Conservation (phyloP, 2,329 filamentous ascomycete genomes). For the Hymenotorrendiella dingleyae region DNA sequence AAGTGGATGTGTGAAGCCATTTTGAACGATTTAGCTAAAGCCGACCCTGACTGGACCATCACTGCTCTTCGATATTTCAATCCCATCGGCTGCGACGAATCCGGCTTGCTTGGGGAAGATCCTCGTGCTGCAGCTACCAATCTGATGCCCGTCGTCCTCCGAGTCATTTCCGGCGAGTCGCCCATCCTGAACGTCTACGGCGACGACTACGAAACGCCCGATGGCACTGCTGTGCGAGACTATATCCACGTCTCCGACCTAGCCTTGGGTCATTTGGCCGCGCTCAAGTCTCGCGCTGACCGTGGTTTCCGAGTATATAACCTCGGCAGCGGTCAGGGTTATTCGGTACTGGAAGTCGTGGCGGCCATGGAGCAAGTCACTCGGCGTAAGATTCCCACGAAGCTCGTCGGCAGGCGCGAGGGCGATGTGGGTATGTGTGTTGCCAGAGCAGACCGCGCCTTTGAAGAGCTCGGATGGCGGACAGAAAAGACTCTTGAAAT, state of each 20-base stretch:
- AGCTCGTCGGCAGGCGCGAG: conserved; percentile 33
- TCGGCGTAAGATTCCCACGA: conserved; percentile 33
- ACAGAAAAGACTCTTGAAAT: conserved; percentile 24
- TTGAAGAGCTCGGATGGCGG: conserved; percentile 39
- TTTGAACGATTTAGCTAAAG: conserved; percentile 52
- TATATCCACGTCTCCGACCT: conserved; percentile 64
- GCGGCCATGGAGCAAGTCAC: conserved; percentile 35
- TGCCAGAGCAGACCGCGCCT: conserved; percentile 36
- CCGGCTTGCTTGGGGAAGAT: conserved; percentile 58
- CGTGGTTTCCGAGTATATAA: conserved; percentile 40
- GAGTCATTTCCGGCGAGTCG: conserved; percentile 51
- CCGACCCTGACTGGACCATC: conserved; percentile 57
- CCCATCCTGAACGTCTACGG: conserved; percentile 55
- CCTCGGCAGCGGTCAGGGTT: conserved; percentile 40
- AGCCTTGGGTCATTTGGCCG: conserved; percentile 57
- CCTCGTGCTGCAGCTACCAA: conserved; percentile 57
- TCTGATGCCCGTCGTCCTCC: conserved; percentile 57
- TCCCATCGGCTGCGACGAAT: conserved; percentile 59
- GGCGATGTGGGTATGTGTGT: conserved; percentile 41
- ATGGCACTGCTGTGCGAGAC: conserved; percentile 61
- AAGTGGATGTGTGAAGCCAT: conserved; percentile 66
- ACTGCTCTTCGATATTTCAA: conserved; percentile 63
- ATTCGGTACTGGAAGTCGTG: conserved; percentile 40
- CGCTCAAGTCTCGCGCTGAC: conserved; percentile 34
- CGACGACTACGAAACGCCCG: conserved; percentile 57